These are phyloP conservation scores for Cercophora scortea DNA, from an alignment of 495 filamentous ascomycete genomes.

Conservation along the genomic window DNA sequence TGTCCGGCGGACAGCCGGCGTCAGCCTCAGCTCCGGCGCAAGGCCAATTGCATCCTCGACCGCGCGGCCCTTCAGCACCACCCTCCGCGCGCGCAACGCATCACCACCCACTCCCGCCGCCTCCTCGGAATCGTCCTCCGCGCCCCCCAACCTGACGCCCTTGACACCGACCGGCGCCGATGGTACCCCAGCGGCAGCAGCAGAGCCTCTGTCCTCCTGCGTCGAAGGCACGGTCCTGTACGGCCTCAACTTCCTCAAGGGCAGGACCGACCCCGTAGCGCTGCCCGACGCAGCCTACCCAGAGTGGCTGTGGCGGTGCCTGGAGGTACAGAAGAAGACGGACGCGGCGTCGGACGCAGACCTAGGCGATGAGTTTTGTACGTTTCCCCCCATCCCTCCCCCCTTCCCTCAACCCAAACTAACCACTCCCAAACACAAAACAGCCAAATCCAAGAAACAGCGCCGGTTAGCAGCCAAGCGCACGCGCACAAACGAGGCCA, in stretches of 20 bases:
- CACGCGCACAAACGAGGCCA: constrained; percentile 55
- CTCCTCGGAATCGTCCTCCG: constrained; percentile 4
- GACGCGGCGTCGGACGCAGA: constrained; percentile 29
- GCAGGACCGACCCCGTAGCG: constrained; percentile 59
- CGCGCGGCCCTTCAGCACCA: constrained; percentile 22
- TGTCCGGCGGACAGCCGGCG: constrained; percentile 29
- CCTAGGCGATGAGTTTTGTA: constrained; percentile 67
- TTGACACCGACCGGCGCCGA: background rate
- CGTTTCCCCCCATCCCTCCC: constrained; percentile 19
- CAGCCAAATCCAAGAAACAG: constrained; percentile 76
- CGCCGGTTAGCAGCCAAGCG: constrained; percentile 59
- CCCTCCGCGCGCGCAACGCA: constrained; percentile 17
- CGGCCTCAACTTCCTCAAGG: constrained; percentile 85
- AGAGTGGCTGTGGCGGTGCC: constrained; percentile 77
- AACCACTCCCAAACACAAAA: background rate
- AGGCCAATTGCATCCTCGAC: constrained; percentile 7
- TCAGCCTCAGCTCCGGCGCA: constrained; percentile 6
- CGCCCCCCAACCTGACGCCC: background rate
- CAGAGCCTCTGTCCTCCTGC: constrained; percentile 34
- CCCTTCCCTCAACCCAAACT: background rate
- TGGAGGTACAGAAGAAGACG: constrained; percentile 48
- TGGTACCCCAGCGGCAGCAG: constrained; percentile 7
- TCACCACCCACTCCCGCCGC: constrained; percentile 7
- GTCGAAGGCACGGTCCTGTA: constrained; percentile 63
- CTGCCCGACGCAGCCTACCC: constrained; percentile 82